These are phyloP conservation scores for Alternaria burnsii DNA, from an alignment of 2,329 filamentous ascomycete genomes.

Conservation along the genomic window DNA sequence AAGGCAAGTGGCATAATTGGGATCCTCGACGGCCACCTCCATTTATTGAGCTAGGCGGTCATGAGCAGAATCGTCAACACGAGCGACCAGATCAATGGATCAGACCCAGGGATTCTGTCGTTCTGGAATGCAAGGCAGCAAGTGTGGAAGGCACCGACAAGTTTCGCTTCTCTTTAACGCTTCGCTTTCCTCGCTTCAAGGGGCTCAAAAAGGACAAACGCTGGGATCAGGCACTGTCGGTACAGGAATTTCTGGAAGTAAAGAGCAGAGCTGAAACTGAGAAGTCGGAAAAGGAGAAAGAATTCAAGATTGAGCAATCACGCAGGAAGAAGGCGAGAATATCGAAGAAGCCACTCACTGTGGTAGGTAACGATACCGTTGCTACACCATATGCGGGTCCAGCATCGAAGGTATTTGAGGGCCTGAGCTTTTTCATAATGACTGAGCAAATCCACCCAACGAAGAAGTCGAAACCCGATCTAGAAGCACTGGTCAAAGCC, in stretches of 20 bases:
- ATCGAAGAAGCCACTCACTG: constrained; percentile 72
- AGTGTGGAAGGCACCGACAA: constrained; percentile 77
- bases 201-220: constrained; percentile 80
- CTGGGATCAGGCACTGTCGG: constrained; percentile 81
- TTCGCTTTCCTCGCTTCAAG: constrained; percentile 92
- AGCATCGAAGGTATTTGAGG: constrained; percentile 73
- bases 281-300: constrained; percentile 64
- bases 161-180: constrained; percentile 78
- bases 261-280: constrained; percentile 73
- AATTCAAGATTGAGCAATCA: constrained; percentile 75
- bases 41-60: constrained; percentile 81
- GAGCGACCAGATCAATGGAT: constrained; percentile 95
- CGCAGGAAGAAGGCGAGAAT: constrained; percentile 71
- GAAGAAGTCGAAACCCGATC: constrained; percentile 78
- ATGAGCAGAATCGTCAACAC: constrained; percentile 69
- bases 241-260: constrained; percentile 78
- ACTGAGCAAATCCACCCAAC: constrained; percentile 74
- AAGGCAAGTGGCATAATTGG: constrained; percentile 92
- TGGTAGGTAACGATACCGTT: constrained; percentile 70
- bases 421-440: constrained; percentile 82
- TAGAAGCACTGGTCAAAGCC: constrained; percentile 82
- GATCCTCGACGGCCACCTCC: constrained; percentile 78
- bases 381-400: constrained; percentile 65
- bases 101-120: constrained; percentile 83
- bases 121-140: constrained; percentile 88